Conservation (phyloP, 345 rosid species). For the Salix koriyanagi region DNA sequence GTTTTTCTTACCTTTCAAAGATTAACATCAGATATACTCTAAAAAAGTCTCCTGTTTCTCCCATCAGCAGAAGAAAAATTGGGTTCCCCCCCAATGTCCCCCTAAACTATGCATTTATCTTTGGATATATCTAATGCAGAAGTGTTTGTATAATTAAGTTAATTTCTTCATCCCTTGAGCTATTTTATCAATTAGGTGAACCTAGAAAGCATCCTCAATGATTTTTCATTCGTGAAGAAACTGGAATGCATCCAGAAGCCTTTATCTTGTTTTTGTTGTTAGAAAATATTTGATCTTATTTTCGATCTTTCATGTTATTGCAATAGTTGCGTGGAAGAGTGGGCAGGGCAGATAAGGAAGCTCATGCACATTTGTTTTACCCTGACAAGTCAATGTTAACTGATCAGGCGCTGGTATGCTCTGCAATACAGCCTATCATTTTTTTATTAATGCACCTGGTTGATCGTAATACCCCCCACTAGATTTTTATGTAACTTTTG, state of each 20-base stretch:
- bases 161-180: conserved; percentile 5
- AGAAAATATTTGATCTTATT: conserved; percentile 1
- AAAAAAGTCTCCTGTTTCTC: not conserved
- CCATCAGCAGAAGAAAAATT: not conserved
- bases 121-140: not conserved
- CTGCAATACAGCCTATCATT: not conserved
- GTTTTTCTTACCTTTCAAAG: not conserved
- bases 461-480: not conserved
- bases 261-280: not conserved
- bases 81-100: not conserved
- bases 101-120: not conserved
- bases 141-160: not conserved
- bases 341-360: conserved; percentile 95
- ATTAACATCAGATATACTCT: not conserved
- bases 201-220: not conserved
- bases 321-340: conserved; percentile 96
- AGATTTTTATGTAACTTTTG: conserved; percentile 5
- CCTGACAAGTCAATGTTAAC: conserved; percentile 75
- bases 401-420: conserved; percentile 70
- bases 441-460: conserved; percentile 9
- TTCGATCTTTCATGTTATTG: conserved; percentile 7
- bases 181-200: not conserved
- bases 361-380: conserved; percentile 90
- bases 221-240: not conserved
- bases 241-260: not conserved